Evolutionary conservation across 2,329 filamentous ascomycete species (phyloP).

Genomic region (Colletotrichum sp.): DNA sequence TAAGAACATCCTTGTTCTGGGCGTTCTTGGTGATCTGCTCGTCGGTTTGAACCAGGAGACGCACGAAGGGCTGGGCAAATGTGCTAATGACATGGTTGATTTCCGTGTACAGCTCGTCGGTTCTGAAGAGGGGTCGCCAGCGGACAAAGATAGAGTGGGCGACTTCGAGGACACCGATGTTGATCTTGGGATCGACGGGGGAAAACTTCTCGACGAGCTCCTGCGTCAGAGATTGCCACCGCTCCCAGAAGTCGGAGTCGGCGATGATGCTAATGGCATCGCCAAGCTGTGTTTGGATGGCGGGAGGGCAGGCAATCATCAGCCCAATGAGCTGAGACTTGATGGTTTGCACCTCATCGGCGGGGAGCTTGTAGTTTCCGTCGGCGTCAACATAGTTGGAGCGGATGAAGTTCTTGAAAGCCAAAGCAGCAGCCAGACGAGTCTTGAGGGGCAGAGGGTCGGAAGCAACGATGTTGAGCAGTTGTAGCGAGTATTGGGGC

Average conservation of each 20-base stretch:
- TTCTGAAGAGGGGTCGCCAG: conserved; percentile 93
- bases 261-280: conserved; percentile 97
- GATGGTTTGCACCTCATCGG: conserved; percentile 85
- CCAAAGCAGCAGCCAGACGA: conserved; percentile 85
- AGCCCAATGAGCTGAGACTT: conserved; percentile 94
- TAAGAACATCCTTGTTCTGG: conserved; percentile 75
- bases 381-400: conserved; percentile 95
- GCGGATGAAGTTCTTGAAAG: conserved; percentile 98
- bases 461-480: conserved; percentile 89
- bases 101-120: conserved; percentile 90
- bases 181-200: conserved; percentile 79
- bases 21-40: conserved; percentile 75
- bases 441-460: conserved; percentile 76
- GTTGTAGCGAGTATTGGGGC: conserved; percentile 83
- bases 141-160: conserved; percentile 97
- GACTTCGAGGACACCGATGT: conserved; percentile 94
- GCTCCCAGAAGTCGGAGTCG: conserved; percentile 95
- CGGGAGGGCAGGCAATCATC: conserved; percentile 90
- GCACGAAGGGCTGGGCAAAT: conserved; percentile 84
- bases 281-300: conserved; percentile 90
- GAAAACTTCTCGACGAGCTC: conserved; percentile 91
- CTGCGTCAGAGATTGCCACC: conserved; percentile 94
- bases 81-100: conserved; percentile 93
- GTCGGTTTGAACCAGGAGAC: conserved; percentile 77
- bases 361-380: conserved; percentile 86